Conservation (phyloP, 345 rosid genomes). For the Anacardium occidentale region DNA sequence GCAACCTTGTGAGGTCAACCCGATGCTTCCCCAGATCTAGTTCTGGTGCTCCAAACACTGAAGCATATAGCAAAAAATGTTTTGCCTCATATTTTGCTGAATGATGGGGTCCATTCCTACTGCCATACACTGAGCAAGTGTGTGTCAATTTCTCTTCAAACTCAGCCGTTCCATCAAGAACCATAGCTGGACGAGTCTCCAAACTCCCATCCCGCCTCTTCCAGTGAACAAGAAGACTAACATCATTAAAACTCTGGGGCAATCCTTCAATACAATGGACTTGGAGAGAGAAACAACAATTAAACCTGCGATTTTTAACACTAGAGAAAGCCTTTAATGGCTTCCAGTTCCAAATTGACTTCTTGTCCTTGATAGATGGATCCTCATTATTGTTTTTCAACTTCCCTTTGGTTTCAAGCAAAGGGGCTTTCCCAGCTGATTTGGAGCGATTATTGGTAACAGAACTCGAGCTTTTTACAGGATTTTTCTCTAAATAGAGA, state of each 20-base stretch:
- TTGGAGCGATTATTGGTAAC: slow-evolving; percentile 35
- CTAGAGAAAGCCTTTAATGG: slow-evolving; percentile 76
- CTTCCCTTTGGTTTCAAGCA: slow-evolving; percentile 43
- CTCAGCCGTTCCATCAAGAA: slow-evolving; percentile 59
- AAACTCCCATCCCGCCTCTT: slow-evolving; percentile 81
- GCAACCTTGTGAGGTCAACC: slow-evolving; percentile 83
- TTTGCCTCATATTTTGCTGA: slow-evolving; percentile 94
- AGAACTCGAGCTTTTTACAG: slow-evolving; percentile 32
- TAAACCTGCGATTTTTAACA: slow-evolving; percentile 61
- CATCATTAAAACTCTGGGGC: slow-evolving; percentile 52
- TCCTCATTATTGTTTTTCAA: slow-evolving; percentile 33
- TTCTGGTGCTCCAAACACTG: slow-evolving; percentile 56
- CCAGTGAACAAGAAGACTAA: slow-evolving; percentile 74
- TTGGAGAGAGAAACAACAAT: slow-evolving; percentile 75
- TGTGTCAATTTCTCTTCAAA: slow-evolving; percentile 73
- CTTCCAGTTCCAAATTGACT: slow-evolving; percentile 87
- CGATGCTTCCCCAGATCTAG: slow-evolving; percentile 96
- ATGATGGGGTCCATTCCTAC: slow-evolving; percentile 79
- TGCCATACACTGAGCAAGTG: slow-evolving; percentile 73
- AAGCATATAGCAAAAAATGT: slow-evolving; percentile 78
- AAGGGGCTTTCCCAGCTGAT: slow-evolving; percentile 41
- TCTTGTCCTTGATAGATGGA: slow-evolving; percentile 64
- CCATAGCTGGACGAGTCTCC: slow-evolving; percentile 60
- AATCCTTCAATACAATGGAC: slow-evolving; percentile 70
- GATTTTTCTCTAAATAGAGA: slow-evolving; percentile 57